Base-by-base conservation (phyloP, 75 land plant genomes). In the Picea sitchensis region DNA sequence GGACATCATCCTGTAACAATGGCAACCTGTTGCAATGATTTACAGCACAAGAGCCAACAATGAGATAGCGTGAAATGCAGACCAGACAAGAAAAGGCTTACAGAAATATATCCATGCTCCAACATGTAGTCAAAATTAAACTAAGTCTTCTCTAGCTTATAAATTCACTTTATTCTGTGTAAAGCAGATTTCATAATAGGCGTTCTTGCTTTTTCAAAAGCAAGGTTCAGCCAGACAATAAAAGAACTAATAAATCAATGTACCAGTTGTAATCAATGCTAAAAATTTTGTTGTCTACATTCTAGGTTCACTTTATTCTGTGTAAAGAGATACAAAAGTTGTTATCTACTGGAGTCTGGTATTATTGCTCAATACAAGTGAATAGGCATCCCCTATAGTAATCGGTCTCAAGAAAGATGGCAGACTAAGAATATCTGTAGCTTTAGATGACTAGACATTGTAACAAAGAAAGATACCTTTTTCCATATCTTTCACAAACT, bases 11-110 rank as follows among this genome's bases (percentile, higher is more conserved):
- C 59, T n/a, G 80, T 13, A 18, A 58, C 76, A 90, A 77, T 13
- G 92, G 90, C 73, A 83, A 78, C 76, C 92, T 90, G 84, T 58
- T 41, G 17, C 26, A 56, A 41, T 34, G 15, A 15, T 34, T 18
- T 15, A 36, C 20, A 56, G 13, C 47, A 58, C 65, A 44, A 17
- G 21, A 65, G 3, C 14, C 32, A 80, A 58, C 26, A 58, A 15
- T 58, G 11, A 83, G 77, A 54, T 14, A 23, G 18, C 5, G 4
- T 34, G 32, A 68, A 51, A 47, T 1, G 23, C 26, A 44, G 14
- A n/a, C 21, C 9, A 2, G 54, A 71, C 7, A 44, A 71, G 38
- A 3, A 17, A 34, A 71, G 47, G 0, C 14, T 71, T 18, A 71
- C 4, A 71, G 5, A 71, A 20, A 71, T 32, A 20, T 20, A 20